phyloP scores from a whole-genome alignment of 2,329 filamentous ascomycete species.

The Colletotrichum sp. region DNA sequence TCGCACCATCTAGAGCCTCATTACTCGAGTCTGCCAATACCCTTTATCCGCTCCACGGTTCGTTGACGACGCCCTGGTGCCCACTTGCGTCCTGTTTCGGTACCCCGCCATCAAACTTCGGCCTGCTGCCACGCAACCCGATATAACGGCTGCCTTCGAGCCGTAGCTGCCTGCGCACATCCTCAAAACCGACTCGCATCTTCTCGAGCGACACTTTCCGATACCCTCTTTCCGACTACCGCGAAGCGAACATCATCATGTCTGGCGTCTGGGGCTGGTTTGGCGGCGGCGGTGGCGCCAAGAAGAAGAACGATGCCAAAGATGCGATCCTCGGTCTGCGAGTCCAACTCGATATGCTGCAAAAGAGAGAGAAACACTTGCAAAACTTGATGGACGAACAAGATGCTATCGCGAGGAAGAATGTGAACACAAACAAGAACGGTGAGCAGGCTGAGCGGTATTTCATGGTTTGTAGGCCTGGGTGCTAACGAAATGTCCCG shows the following conservation, averaged over 20 bases:
- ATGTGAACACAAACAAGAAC: conserved; percentile 87
- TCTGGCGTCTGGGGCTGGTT: conserved; percentile 87
- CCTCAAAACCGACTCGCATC: neutral
- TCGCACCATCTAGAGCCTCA: neutral
- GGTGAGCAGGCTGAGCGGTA: conserved; percentile 59
- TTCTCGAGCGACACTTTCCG: neutral
- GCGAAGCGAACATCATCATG: conserved; percentile 46
- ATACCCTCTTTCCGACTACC: neutral
- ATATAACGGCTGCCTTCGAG: conserved; percentile 13
- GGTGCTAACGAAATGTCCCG: neutral
- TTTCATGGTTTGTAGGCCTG: neutral
- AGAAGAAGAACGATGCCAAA: conserved; percentile 81
- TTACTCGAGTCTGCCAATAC: neutral
- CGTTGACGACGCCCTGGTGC: conserved; percentile 7
- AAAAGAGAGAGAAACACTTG: conserved; percentile 92
- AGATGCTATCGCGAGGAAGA: conserved; percentile 85
- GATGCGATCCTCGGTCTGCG: conserved; percentile 91
- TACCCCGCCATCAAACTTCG: conserved; percentile 22
- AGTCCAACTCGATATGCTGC: conserved; percentile 93
- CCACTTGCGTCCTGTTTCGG: conserved; percentile 15
- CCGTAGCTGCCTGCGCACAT: conserved; percentile 10
- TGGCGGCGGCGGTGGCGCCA: conserved; percentile 79
- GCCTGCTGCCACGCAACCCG: conserved; percentile 18
- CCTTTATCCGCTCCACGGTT: neutral
- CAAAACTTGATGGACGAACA: conserved; percentile 94